Percentiles rank a stretch among this genome's conserved stretches.
Evolutionary conservation across 306 rosid genomes (phyloP).

Genomic region (Aeschynomene evenia): DNA sequence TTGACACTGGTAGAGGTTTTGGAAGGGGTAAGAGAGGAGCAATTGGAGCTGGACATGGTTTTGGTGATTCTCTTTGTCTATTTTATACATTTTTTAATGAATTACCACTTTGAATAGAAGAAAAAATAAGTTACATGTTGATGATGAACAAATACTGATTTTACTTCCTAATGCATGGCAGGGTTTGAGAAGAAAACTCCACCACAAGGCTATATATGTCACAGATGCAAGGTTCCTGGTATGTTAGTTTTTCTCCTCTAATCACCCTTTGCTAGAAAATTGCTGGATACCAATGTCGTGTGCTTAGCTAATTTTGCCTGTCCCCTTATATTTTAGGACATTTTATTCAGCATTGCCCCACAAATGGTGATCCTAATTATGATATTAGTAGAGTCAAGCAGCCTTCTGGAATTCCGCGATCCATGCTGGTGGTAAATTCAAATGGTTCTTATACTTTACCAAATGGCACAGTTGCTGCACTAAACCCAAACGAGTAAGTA

Average conservation of each 20-base stretch:
- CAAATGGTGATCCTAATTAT: constrained; percentile 93
- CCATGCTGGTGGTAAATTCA: constrained; percentile 94
- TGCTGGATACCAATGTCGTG: constrained; percentile 17
- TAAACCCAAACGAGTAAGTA: constrained; percentile 94
- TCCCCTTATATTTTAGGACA: constrained; percentile 60
- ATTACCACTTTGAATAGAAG: constrained; percentile 8
- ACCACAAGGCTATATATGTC: constrained; percentile 96
- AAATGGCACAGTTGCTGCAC: constrained; percentile 93
- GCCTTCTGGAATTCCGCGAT: constrained; percentile 98
- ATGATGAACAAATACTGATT: constrained; percentile 27
- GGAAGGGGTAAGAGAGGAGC: constrained; percentile 88
- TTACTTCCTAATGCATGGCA: constrained; percentile 40
- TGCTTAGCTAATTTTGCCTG: constrained; percentile 1
- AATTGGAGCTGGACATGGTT: constrained; percentile 89
- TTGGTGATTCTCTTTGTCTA: constrained; percentile 54
- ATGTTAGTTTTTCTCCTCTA: constrained; percentile 36
- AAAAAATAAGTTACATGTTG: neutral
- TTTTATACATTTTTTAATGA: constrained; percentile 8
- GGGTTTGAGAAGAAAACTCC: constrained; percentile 93
- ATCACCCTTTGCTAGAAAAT: constrained; percentile 5
- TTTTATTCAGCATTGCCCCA: constrained; percentile 97
- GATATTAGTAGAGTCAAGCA: constrained; percentile 89
- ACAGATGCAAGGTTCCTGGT: constrained; percentile 97
- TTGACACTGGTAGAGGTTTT: constrained; percentile 82
- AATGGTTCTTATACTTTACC: constrained; percentile 97